These are phyloP conservation scores for Venustampulla echinocandica DNA, from an alignment of 495 filamentous ascomycete genomes.

Conservation along the genomic window DNA sequence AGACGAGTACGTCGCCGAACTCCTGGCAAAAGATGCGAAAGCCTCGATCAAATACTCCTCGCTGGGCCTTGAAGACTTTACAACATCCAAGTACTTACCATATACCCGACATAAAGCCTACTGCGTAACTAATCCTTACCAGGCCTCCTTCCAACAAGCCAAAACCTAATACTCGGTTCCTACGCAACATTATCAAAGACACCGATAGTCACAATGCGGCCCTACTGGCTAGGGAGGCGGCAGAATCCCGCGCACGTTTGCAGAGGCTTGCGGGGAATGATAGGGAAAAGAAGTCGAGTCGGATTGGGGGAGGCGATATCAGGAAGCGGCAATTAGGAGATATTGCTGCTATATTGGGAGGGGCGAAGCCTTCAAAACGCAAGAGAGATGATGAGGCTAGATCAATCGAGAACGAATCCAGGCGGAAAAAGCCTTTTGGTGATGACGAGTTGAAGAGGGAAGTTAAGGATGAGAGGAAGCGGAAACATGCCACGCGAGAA, in stretches of 20 bases:
- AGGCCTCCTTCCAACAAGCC: slow-evolving; percentile 52
- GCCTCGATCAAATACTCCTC: slow-evolving; percentile 62
- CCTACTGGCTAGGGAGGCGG: slow-evolving; percentile 71
- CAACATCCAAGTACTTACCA: slow-evolving; percentile 53
- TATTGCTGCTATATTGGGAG: slow-evolving; percentile 42
- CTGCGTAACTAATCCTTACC: slow-evolving; percentile 7
- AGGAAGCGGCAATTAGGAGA: slow-evolving; percentile 42
- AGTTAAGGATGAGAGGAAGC: slow-evolving; percentile 9
- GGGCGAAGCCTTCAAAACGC: slow-evolving; percentile 32
- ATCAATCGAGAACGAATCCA: slow-evolving; percentile 12
- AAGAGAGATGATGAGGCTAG: slow-evolving; percentile 19
- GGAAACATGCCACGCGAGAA: slow-evolving; percentile 6
- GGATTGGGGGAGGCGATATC: slow-evolving; percentile 31
- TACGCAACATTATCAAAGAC: slow-evolving; percentile 80
- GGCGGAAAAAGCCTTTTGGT: slow-evolving; percentile 15
- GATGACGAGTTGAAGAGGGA: slow-evolving; percentile 14
- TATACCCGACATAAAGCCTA: no score
- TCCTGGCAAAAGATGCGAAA: slow-evolving; percentile 58
- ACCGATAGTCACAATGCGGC: slow-evolving; percentile 87
- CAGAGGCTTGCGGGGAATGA: slow-evolving; percentile 31
- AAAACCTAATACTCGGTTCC: slow-evolving; percentile 84
- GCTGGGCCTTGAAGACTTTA: slow-evolving; percentile 62
- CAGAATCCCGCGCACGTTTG: slow-evolving; percentile 40
- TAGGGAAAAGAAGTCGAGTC: slow-evolving; percentile 29
- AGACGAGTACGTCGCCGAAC: slow-evolving; percentile 40